Evolutionary conservation across 805 yeast species (phyloP), one percentile per base, ranked within the genome.

Genomic region (Candida yuanshanica): DNA sequence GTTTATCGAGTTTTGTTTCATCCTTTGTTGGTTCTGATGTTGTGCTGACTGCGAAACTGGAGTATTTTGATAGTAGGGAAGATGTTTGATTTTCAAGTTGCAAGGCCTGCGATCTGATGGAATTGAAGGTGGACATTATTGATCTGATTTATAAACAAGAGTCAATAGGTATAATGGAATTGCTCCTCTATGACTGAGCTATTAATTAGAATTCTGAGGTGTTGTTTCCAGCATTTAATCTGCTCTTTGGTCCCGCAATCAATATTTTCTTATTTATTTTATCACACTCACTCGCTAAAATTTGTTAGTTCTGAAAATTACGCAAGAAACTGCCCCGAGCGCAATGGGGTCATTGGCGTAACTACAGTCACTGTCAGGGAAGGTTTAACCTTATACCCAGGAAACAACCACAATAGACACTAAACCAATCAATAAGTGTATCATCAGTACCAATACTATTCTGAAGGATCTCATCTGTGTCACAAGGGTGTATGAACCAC

Each of bases 1-100:
- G 67, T 12, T 61, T 55, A 45, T 71, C 74, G 11, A 69, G 48
- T 39, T 63, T 58, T 16, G 58, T 46, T 54, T 80, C 87, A 31
- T 74, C 77, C 1, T 64, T 64, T 1, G 74, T 62, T 22, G 78
- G 64, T 12, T 69, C 62, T 4, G 75, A 60, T 6, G 76, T 66
- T 1, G 79, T 68, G 1, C 77, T 63, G 39, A 72, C 70, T 13
- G 79, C 75, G 56, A 70, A 76, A 5, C 74, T 64, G 7, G 86
- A 75, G 51, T 70, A 79, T 24, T 66, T 66, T 2, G 78, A 64
- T 21, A 83, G 63, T 20, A 74, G 64, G 1, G 67, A 52, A 38
- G 77, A 77, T 4, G 91, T 72, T 55, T 82, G 84, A 38, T 80
- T 75, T 59, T 91, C 96, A 37, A 82, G 63, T 7, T 79, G 69